These are phyloP conservation scores for Fusarium irregulare DNA, from an alignment of 2,329 filamentous ascomycete genomes.

Conservation along the genomic window DNA sequence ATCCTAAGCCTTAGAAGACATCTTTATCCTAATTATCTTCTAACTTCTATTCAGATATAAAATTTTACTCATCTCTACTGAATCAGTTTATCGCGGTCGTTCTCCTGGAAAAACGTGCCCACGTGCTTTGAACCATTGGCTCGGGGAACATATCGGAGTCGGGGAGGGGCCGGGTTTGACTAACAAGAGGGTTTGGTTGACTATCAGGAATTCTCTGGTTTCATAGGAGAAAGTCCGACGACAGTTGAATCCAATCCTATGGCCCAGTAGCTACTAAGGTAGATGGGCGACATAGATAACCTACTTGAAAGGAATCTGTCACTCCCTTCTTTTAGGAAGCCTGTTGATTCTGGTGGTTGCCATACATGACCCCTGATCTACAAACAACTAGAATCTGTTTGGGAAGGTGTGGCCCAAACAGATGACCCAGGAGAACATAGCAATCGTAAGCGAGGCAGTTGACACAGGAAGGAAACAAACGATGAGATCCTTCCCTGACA, in stretches of 20 bases:
- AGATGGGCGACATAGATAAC: background rate
- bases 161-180: background rate
- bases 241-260: background rate
- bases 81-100: background rate
- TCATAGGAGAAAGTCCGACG: background rate
- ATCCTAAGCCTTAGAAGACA: background rate
- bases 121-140: slow-evolving; percentile 46
- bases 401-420: slow-evolving; percentile 13
- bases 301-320: background rate
- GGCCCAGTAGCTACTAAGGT: background rate
- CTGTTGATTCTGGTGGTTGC: background rate
- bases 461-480: slow-evolving; percentile 10
- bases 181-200: background rate
- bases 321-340: background rate
- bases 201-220: background rate
- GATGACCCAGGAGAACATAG: slow-evolving; percentile 3
- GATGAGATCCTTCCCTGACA: slow-evolving; percentile 7
- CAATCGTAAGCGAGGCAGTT: slow-evolving; percentile 13
- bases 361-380: slow-evolving; percentile 18
- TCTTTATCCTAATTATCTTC: background rate
- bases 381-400: slow-evolving; percentile 15
- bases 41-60: too few relatives aligned
- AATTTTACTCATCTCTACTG: background rate
- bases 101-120: slow-evolving; percentile 22
- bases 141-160: slow-evolving; percentile 17